A percentile compares a stretch with the other conserved stretches of the same genome.
Conservation (phyloP, 1,284 basidiomycete genomes). For the Volvariella volvacea region DNA sequence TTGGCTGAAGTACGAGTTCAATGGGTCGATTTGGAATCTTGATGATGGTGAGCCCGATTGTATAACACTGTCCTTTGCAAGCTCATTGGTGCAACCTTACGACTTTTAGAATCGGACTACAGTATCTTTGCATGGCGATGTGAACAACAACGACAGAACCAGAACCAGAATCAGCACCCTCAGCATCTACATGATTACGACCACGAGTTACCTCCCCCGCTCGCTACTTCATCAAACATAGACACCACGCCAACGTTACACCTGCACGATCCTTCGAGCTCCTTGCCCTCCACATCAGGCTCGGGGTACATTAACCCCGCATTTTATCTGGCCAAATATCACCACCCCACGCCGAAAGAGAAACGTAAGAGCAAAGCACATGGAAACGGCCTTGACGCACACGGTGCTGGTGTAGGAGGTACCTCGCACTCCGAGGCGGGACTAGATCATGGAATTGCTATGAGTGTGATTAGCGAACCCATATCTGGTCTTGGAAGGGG, state of each 20-base stretch:
- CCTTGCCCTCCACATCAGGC: constrained; percentile 53
- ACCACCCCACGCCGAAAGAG: not conserved
- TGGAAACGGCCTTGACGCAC: too few species aligned
- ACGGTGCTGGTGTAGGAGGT: too few species aligned
- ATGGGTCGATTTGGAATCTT: constrained; percentile 67
- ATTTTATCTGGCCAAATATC: constrained; percentile 55
- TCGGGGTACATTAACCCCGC: constrained; percentile 61
- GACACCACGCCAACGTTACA: constrained; percentile 46
- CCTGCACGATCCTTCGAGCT: constrained; percentile 52
- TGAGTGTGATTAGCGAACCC: too few species aligned
- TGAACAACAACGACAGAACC: constrained; percentile 25
- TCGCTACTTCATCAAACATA: too few species aligned
- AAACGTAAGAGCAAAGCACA: not conserved
- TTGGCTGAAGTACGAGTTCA: constrained; percentile 78
- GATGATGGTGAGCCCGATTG: constrained; percentile 55
- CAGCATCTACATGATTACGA: too few species aligned
- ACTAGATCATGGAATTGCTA: too few species aligned
- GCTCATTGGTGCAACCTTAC: constrained; percentile 1
- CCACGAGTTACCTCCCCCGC: too few species aligned
- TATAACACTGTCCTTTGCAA: not conserved
- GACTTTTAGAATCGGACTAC: constrained; percentile 65
- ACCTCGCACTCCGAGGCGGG: too few species aligned
- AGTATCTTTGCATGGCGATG: constrained; percentile 71
- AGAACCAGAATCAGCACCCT: constrained; percentile 9
- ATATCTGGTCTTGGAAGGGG: too few species aligned